phyloP scores from a whole-genome alignment of 176 grass and related monocot species.

The Oryza coarctata region DNA sequence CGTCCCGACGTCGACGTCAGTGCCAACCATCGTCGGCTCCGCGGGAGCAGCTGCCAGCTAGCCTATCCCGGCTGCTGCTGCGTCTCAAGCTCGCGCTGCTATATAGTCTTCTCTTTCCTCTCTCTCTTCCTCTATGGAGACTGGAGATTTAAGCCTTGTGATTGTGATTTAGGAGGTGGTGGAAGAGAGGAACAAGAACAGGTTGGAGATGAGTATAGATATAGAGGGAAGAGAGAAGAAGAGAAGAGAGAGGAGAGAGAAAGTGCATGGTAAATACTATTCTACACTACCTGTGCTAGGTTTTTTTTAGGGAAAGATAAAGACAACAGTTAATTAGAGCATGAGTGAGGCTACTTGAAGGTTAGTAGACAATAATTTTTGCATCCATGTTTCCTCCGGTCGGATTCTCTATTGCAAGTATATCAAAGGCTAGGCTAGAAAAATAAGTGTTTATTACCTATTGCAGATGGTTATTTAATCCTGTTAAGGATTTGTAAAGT shows the following conservation, averaged over 20 bases:
- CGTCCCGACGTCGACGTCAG: slow-evolving; percentile 71
- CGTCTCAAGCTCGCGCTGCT: not conserved
- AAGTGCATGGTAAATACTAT: slow-evolving; percentile 24
- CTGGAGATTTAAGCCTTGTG: slow-evolving; percentile 15
- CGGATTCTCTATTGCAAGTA: slow-evolving; percentile 43
- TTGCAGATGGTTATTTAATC: not conserved
- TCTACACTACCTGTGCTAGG: slow-evolving; percentile 22
- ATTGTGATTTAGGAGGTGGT: slow-evolving; percentile 14
- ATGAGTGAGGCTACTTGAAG: slow-evolving; percentile 46
- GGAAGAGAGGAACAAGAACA: slow-evolving; percentile 45
- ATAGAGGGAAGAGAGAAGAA: too few relatives aligned
- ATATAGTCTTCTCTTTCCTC: not conserved
- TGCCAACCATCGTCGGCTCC: slow-evolving; percentile 54
- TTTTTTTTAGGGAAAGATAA: not conserved
- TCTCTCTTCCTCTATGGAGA: slow-evolving; percentile 12
- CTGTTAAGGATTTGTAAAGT: not conserved
- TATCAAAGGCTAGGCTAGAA: not conserved
- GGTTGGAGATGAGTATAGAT: slow-evolving; percentile 35
- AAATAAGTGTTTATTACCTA: not conserved
- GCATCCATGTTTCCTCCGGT: slow-evolving; percentile 42
- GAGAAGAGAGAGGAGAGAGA: not conserved
- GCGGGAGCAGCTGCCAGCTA: slow-evolving; percentile 36
- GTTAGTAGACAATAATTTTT: slow-evolving; percentile 49
- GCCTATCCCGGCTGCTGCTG: slow-evolving; percentile 30
- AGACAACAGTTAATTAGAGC: slow-evolving; percentile 41